Percentiles rank a stretch among this genome's conserved stretches.
These are phyloP conservation scores for Rubia yunnanensis DNA, from an alignment of 257 asterid species.

Conservation along the genomic window DNA sequence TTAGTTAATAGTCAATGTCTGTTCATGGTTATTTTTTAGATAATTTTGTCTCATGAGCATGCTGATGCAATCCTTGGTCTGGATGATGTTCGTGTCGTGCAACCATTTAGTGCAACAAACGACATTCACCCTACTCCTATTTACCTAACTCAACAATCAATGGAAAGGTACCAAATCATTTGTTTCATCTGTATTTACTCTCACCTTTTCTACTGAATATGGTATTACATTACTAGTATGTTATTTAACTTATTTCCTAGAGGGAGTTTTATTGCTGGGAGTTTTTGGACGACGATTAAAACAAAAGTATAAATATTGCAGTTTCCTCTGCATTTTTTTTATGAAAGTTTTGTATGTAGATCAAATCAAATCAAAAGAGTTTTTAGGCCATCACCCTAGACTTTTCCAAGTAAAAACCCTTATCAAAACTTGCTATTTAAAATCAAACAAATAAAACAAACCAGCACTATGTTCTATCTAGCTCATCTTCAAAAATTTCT, in stretches of 20 bases:
- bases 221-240: background rate
- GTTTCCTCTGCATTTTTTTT: background rate
- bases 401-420: too few relatives aligned
- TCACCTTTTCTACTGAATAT: background rate
- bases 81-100: conserved; percentile 89
- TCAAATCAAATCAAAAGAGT: too few relatives aligned
- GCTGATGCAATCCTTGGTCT: conserved; percentile 99
- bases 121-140: conserved; percentile 85
- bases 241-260: too few relatives aligned
- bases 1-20: conserved; percentile 2
- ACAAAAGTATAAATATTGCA: background rate
- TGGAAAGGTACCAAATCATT: conserved; percentile 57
- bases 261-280: too few relatives aligned
- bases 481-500: too few relatives aligned
- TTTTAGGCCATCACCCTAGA: too few relatives aligned
- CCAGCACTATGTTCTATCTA: too few relatives aligned
- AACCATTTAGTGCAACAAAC: conserved; percentile 84
- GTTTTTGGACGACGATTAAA: background rate
- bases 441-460: too few relatives aligned
- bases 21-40: conserved; percentile 37
- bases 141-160: conserved; percentile 61
- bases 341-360: too few relatives aligned
- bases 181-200: background rate
- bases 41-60: conserved; percentile 93
- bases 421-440: too few relatives aligned